Evolutionary conservation across 805 yeast genomes (phyloP).

Genomic region (Cephaloascus albidus): DNA sequence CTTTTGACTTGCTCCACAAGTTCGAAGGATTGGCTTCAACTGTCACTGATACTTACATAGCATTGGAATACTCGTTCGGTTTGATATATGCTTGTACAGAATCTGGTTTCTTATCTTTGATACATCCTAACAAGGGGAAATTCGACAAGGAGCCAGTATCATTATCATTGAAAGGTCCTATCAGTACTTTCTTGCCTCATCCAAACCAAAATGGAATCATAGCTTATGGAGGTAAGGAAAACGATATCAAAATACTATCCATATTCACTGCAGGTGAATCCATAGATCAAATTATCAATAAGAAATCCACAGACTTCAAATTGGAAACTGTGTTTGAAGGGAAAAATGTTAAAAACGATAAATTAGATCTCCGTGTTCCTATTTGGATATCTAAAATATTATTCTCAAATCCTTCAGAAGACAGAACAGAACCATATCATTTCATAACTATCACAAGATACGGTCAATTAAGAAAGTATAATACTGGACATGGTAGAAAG

Average conservation of each 20-base stretch:
- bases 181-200: slow-evolving; percentile 38
- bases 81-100: slow-evolving; percentile 20
- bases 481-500: slow-evolving; percentile 54
- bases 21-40: slow-evolving; percentile 5
- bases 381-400: slow-evolving; percentile 62
- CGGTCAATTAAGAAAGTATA: slow-evolving; percentile 72
- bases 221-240: slow-evolving; percentile 85
- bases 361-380: slow-evolving; percentile 72
- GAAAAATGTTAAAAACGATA: slow-evolving; percentile 76
- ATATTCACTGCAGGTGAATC: slow-evolving; percentile 16
- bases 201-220: slow-evolving; percentile 41
- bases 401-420: slow-evolving; percentile 25
- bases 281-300: slow-evolving; percentile 9
- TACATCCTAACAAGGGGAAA: slow-evolving; percentile 7
- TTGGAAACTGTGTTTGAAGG: slow-evolving; percentile 47
- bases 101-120: slow-evolving; percentile 21
- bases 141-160: slow-evolving; percentile 20
- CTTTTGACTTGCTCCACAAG: slow-evolving; percentile 8
- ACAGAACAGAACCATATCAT: slow-evolving; percentile 30
- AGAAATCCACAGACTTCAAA: slow-evolving; percentile 12
- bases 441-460: slow-evolving; percentile 61
- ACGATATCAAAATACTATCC: slow-evolving; percentile 47
- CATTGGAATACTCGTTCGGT: slow-evolving; percentile 17
- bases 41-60: slow-evolving; percentile 24
- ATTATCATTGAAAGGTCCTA: slow-evolving; percentile 32